phyloP scores from a whole-genome alignment of 169 alveolate genomes.

The Cryptosporidium sp. region DNA sequence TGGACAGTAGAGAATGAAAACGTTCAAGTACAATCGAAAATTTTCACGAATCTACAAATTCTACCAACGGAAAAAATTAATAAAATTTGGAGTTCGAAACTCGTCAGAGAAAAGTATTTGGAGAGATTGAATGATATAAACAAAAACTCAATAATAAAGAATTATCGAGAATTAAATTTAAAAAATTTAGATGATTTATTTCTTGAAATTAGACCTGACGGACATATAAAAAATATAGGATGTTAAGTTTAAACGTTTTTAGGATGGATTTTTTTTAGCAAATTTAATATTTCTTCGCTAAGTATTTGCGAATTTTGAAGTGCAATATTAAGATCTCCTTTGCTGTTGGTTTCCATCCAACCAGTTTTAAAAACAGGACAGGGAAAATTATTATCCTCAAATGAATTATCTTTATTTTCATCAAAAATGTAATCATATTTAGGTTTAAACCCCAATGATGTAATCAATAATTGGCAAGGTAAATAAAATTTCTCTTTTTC shows the following conservation, averaged over 20 bases:
- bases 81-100: neutral
- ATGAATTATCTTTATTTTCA: neutral
- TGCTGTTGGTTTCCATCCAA: constrained; percentile 67
- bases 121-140: constrained; percentile 5
- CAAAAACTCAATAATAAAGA: constrained; percentile 1
- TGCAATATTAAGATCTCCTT: constrained; percentile 42
- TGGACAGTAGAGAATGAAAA: neutral
- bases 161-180: constrained; percentile 9
- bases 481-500: neutral
- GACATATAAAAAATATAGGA: neutral
- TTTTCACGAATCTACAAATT: neutral
- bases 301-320: neutral
- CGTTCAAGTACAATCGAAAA: neutral
- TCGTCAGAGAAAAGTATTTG: neutral
- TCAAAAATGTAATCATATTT: constrained; percentile 11
- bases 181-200: neutral
- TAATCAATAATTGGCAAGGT: constrained; percentile 66
- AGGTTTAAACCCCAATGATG: constrained; percentile 55
- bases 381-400: neutral
- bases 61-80: neutral
- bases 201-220: constrained; percentile 20
- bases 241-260: neutral
- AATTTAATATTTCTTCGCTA: constrained; percentile 1
- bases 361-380: constrained; percentile 57
- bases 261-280: neutral